Conservation (phyloP, 257 asterid genomes). For the Petunia axillaris region DNA sequence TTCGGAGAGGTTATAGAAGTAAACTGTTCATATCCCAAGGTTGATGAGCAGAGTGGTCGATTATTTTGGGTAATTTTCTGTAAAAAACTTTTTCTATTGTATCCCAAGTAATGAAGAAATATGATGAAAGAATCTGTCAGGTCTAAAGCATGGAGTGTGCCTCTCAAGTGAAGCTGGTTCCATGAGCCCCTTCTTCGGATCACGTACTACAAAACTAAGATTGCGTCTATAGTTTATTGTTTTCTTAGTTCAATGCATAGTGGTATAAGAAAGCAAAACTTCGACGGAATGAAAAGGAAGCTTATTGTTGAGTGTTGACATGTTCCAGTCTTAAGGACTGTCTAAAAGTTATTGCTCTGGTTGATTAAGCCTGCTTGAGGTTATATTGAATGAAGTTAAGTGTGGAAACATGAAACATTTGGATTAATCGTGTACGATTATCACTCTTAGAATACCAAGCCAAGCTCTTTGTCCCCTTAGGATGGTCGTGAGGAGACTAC, state of each 20-base stretch:
- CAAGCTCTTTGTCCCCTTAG: background rate
- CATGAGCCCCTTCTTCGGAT: background rate
- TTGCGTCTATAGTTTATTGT: background rate
- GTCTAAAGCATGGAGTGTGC: background rate
- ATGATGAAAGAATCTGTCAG: background rate
- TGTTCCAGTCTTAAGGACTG: conserved; percentile 3
- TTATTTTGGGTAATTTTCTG: background rate
- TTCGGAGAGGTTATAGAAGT: background rate
- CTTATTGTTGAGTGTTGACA: background rate
- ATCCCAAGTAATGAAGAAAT: background rate
- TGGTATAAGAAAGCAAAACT: background rate
- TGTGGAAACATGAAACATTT: background rate
- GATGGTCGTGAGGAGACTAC: background rate
- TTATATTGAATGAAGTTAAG: background rate
- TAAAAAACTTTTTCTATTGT: background rate
- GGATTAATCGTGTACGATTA: background rate
- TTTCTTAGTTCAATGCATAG: background rate
- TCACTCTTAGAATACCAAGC: background rate
- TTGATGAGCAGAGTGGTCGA: background rate
- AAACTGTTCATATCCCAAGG: background rate
- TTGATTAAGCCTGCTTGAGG: background rate
- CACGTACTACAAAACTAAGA: too few species aligned
- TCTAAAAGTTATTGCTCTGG: background rate
- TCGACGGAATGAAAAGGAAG: background rate
- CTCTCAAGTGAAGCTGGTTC: background rate